These are phyloP conservation scores for Skeletonema grethae DNA, from an alignment of 108 stramenopile genomes.

Conservation along the genomic window DNA sequence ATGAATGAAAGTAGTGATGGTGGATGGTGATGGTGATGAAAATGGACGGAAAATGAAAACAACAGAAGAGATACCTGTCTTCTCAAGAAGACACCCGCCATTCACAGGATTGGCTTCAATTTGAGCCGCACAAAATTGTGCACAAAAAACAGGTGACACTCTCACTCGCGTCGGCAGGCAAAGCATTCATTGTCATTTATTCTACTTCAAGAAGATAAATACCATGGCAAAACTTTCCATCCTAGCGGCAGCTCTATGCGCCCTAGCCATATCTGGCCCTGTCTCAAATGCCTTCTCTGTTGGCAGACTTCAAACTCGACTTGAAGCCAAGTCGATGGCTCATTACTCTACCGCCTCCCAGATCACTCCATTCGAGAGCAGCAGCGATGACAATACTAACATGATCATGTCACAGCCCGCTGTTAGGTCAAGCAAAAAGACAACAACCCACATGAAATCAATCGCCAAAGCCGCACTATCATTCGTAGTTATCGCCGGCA, in stretches of 20 bases:
- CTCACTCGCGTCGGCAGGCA: too few species aligned
- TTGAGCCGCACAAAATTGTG: too few species aligned
- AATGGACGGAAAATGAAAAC: too few species aligned
- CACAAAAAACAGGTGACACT: too few species aligned
- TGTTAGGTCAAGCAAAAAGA: background rate
- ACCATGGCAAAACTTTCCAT: slow-evolving; percentile 23
- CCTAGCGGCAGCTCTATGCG: slow-evolving; percentile 15
- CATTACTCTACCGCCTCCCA: slow-evolving; percentile 10
- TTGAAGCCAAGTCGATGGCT: slow-evolving; percentile 8
- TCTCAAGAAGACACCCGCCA: too few species aligned
- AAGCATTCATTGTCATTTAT: too few species aligned
- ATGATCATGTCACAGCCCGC: background rate
- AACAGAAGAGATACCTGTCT: too few species aligned
- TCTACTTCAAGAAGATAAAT: background rate
- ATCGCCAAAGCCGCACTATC: slow-evolving; percentile 12
- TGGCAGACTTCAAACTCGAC: slow-evolving; percentile 12
- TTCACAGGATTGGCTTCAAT: too few species aligned
- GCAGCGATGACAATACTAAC: background rate
- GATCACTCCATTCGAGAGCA: slow-evolving; percentile 8
- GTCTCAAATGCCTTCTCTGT: background rate
- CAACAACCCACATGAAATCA: background rate
- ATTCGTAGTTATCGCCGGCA: slow-evolving; percentile 14
- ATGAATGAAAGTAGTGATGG: too few species aligned
- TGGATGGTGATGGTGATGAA: too few species aligned
- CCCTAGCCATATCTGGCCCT: slow-evolving; percentile 6